Evolutionary conservation across 1,284 basidiomycete genomes (phyloP).

Genomic region (Amylostereum areolatum): DNA sequence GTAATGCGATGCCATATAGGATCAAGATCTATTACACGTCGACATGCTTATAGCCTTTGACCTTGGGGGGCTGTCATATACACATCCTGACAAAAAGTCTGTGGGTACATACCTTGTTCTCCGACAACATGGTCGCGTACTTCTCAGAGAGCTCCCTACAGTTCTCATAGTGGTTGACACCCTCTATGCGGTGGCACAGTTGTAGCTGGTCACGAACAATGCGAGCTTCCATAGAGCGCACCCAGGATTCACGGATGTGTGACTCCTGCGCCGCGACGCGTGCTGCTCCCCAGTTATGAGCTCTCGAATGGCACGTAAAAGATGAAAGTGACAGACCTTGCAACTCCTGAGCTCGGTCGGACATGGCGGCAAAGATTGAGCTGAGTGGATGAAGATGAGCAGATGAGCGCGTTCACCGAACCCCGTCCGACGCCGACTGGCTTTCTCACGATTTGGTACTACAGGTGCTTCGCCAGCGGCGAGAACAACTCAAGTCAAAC

Average conservation of each 20-base stretch:
- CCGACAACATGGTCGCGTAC: slow-evolving; percentile 78
- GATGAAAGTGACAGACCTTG: slow-evolving; percentile 30
- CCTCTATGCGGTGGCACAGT: slow-evolving; percentile 89
- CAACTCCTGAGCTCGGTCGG: slow-evolving; percentile 42
- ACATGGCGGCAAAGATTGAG: too few relatives aligned
- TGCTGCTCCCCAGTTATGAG: slow-evolving; percentile 29
- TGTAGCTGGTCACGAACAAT: slow-evolving; percentile 87
- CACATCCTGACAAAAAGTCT: background rate
- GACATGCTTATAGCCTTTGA: slow-evolving; percentile 33
- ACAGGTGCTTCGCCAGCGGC: too few relatives aligned
- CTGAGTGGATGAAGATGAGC: too few relatives aligned
- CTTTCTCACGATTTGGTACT: too few relatives aligned
- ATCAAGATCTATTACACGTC: slow-evolving; percentile 31
- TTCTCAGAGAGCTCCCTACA: slow-evolving; percentile 86
- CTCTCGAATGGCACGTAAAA: background rate
- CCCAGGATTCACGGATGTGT: slow-evolving; percentile 88
- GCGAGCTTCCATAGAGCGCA: slow-evolving; percentile 90
- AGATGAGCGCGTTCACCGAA: too few relatives aligned
- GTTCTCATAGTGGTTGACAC: slow-evolving; percentile 86
- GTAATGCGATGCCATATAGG: too few relatives aligned
- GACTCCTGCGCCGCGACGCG: slow-evolving; percentile 68
- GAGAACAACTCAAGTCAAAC: too few relatives aligned
- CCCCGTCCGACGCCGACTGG: too few relatives aligned
- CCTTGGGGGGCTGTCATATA: slow-evolving; percentile 14
- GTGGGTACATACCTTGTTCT: slow-evolving; percentile 70